These are phyloP conservation scores for Ustilago vetiveriae DNA, from an alignment of 1,284 basidiomycete species.

Conservation along the genomic window DNA sequence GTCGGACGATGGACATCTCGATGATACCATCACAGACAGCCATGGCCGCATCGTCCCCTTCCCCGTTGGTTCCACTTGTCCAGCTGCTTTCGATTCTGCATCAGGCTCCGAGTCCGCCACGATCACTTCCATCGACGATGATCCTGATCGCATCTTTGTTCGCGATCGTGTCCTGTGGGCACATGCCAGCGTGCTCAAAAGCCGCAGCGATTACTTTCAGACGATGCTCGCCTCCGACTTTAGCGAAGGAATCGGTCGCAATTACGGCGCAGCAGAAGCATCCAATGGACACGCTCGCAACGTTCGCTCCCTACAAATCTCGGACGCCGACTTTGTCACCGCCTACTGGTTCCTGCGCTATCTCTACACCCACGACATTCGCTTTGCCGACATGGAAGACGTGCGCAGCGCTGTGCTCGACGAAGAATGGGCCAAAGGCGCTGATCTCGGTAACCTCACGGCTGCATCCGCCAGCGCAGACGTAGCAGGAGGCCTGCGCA, in stretches of 20 bases:
- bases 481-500: not conserved
- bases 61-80: conserved; percentile 28
- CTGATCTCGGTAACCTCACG: conserved; percentile 12
- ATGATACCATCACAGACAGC: not conserved
- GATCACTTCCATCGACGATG: conserved; percentile 15
- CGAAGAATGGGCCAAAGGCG: conserved; percentile 54
- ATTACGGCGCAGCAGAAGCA: conserved; percentile 12
- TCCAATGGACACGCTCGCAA: conserved; percentile 15
- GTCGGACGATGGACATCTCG: conserved; percentile 16
- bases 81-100: conserved; percentile 6
- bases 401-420: conserved; percentile 55
- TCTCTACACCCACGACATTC: conserved; percentile 76
- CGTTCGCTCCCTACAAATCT: conserved; percentile 74
- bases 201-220: conserved; percentile 79
- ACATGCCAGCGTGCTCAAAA: conserved; percentile 71
- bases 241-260: conserved; percentile 49
- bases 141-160: conserved; percentile 45
- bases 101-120: conserved; percentile 12
- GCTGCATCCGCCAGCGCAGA: conserved; percentile 6
- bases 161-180: conserved; percentile 75
- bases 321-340: conserved; percentile 83
- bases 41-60: conserved; percentile 19
- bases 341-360: conserved; percentile 84
- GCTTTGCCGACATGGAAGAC: conserved; percentile 60
- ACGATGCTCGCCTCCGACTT: conserved; percentile 79